Percentiles rank a stretch among this genome's conserved stretches.
Conservation (phyloP, 1,139 yeast species). For the Barnettozyma hawaiiensis region DNA sequence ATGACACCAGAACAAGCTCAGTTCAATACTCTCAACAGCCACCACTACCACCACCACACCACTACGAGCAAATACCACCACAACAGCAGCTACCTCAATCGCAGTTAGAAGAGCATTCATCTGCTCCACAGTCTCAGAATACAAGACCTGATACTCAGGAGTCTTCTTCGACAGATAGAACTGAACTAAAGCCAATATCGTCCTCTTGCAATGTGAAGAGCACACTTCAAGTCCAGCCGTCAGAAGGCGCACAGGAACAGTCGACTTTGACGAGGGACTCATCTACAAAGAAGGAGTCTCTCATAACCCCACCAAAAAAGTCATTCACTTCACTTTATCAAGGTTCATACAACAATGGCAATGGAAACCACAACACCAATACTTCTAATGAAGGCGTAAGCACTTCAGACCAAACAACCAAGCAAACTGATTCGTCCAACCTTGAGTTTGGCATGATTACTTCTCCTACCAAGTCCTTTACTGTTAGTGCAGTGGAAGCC, state of each 20-base stretch:
- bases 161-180: constrained; percentile 16
- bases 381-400: constrained; percentile 7
- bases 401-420: constrained; percentile 7
- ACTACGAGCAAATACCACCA: constrained; percentile 7
- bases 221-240: constrained; percentile 2
- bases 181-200: constrained; percentile 13
- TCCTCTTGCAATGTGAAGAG: neutral
- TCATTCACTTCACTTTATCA: constrained; percentile 11
- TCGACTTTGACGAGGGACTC: constrained; percentile 26
- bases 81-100: constrained; percentile 7
- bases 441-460: constrained; percentile 21
- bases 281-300: constrained; percentile 28
- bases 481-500: constrained; percentile 64
- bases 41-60: constrained; percentile 10
- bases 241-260: constrained; percentile 11
- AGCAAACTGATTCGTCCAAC: constrained; percentile 15
- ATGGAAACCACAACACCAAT: constrained; percentile 13
- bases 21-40: constrained; percentile 14
- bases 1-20: constrained; percentile 16
- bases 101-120: constrained; percentile 6
- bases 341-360: constrained; percentile 3
- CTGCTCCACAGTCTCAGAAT: constrained; percentile 2
- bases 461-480: constrained; percentile 41
- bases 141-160: constrained; percentile 24
- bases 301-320: constrained; percentile 13